phyloP scores from a whole-genome alignment of 1,284 basidiomycete genomes.

The Vanrija sp. region DNA sequence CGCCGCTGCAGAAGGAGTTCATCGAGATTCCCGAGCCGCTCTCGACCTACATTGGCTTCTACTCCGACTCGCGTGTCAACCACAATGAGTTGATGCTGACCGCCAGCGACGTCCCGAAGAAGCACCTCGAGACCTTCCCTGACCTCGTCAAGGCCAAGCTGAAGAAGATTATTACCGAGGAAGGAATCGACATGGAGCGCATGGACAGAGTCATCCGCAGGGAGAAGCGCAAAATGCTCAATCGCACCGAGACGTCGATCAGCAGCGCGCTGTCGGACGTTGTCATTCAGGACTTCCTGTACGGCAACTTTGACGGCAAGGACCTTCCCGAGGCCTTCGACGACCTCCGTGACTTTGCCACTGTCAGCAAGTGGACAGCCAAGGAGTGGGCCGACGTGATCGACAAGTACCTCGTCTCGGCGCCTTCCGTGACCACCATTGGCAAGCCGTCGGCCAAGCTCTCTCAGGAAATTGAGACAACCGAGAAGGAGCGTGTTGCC shows the following conservation, averaged over 20 bases:
- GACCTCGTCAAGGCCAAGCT: constrained; percentile 68
- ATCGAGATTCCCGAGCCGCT: constrained; percentile 87
- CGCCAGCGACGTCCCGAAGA: constrained; percentile 78
- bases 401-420: constrained; percentile 73
- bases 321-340: constrained; percentile 72
- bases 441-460: constrained; percentile 88
- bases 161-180: constrained; percentile 60
- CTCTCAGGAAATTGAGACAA: constrained; percentile 72
- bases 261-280: constrained; percentile 48
- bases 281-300: constrained; percentile 81
- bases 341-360: constrained; percentile 69
- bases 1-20: constrained; percentile 88
- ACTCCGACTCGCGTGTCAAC: constrained; percentile 71
- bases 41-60: constrained; percentile 82
- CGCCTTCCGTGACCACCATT: constrained; percentile 66
- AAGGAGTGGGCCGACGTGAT: constrained; percentile 78
- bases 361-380: constrained; percentile 66
- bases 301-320: constrained; percentile 77
- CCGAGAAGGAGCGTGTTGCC: constrained; percentile 74
- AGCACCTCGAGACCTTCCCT: constrained; percentile 70
- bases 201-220: constrained; percentile 84
- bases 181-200: constrained; percentile 86
- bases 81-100: constrained; percentile 71
- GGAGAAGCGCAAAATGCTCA: constrained; percentile 69
- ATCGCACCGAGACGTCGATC: constrained; percentile 44